phyloP scores from a whole-genome alignment of 805 yeast species.

The Barnettozyma vustinii region DNA sequence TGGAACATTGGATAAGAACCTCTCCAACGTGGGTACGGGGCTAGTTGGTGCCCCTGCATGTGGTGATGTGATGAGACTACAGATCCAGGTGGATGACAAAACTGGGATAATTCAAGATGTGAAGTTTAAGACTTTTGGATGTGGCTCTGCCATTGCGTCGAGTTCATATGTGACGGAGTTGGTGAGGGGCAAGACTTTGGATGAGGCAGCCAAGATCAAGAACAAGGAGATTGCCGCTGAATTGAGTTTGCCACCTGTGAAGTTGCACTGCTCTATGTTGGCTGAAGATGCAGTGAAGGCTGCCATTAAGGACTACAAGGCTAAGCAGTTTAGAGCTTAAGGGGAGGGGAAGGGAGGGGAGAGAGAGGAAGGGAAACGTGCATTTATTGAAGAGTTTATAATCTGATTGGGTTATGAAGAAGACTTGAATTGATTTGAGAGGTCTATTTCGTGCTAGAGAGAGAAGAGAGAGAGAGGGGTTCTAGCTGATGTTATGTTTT shows the following conservation, averaged over 20 bases:
- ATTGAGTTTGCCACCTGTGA: constrained; percentile 92
- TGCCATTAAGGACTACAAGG: constrained; percentile 90
- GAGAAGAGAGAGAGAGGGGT: too few species aligned
- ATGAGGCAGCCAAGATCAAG: constrained; percentile 88
- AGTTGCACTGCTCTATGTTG: constrained; percentile 95
- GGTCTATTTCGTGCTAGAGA: neutral
- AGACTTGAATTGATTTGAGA: neutral
- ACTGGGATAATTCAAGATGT: constrained; percentile 92
- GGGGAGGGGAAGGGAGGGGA: neutral
- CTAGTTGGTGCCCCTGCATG: constrained; percentile 99
- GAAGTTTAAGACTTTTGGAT: constrained; percentile 98
- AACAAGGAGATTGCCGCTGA: constrained; percentile 94
- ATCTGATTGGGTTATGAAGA: neutral
- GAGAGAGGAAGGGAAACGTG: neutral
- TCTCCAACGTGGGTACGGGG: constrained; percentile 85
- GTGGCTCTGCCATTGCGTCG: constrained; percentile 97
- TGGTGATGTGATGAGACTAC: constrained; percentile 98
- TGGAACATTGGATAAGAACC: constrained; percentile 80
- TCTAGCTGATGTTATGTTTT: neutral
- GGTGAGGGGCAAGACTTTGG: constrained; percentile 90
- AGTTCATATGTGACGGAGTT: constrained; percentile 92
- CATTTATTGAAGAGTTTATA: neutral
- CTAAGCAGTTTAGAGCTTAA: constrained; percentile 52
- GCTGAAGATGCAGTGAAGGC: constrained; percentile 98
- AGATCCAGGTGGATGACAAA: constrained; percentile 85